Evolutionary conservation across 805 yeast genomes (phyloP).

Genomic region (Metschnikowia kofuensis): DNA sequence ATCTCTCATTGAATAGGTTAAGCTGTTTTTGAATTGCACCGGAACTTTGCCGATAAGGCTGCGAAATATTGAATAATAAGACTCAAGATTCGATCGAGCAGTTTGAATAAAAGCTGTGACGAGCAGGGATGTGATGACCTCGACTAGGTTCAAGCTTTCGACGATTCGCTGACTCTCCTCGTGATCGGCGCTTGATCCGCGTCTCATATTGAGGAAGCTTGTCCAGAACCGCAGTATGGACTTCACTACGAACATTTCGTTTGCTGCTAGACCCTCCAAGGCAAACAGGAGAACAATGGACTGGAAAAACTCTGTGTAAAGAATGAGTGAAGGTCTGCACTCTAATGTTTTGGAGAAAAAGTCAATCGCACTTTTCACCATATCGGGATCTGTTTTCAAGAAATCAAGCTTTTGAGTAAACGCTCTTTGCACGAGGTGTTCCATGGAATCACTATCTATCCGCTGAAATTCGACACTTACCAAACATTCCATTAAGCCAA

Average conservation of each 20-base stretch:
- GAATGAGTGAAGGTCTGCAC: conserved; percentile 46
- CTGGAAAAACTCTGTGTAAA: conserved; percentile 29
- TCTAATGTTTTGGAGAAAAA: conserved; percentile 50
- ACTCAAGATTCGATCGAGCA: conserved; percentile 60
- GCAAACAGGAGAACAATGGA: conserved; percentile 26
- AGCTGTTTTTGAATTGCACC: conserved; percentile 36
- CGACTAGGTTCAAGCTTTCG: conserved; percentile 21
- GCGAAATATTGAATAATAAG: conserved; percentile 52
- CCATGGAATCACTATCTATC: conserved; percentile 30
- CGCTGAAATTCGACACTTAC: conserved; percentile 35
- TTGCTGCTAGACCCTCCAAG: conserved; percentile 38
- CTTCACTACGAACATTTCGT: conserved; percentile 56
- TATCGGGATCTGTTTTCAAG: conserved; percentile 56
- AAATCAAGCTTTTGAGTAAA: conserved; percentile 34
- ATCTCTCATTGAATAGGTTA: conserved; percentile 5
- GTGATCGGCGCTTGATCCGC: conserved; percentile 44
- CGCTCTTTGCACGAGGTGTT: conserved; percentile 34
- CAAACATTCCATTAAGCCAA: conserved; percentile 44
- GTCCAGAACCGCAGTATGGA: conserved; percentile 57
- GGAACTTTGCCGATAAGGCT: conserved; percentile 47
- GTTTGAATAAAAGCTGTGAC: conserved; percentile 36
- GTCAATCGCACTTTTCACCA: conserved; percentile 50
- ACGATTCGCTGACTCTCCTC: conserved; percentile 22
- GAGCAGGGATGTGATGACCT: conserved; percentile 26
- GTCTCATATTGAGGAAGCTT: conserved; percentile 42